phyloP scores from a whole-genome alignment of 2,329 filamentous ascomycete genomes.

The Bipolaris oryzae region DNA sequence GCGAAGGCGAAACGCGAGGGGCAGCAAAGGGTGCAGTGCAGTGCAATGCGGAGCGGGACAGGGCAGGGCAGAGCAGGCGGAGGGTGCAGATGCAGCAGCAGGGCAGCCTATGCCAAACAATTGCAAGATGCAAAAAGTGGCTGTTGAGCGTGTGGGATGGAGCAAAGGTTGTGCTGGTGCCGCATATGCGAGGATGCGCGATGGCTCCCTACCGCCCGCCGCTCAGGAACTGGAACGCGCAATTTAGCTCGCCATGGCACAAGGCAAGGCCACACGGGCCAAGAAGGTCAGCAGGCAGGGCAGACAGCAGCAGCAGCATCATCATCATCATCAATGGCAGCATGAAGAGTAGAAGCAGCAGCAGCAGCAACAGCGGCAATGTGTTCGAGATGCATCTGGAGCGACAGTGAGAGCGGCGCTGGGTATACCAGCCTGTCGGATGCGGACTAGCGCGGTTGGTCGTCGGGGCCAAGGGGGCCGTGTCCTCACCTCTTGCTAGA shows the following conservation, averaged over 20 bases:
- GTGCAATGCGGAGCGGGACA: not conserved
- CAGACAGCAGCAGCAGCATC: not conserved
- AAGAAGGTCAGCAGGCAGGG: not conserved
- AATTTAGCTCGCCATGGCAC: constrained; percentile 16
- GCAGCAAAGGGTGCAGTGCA: not conserved
- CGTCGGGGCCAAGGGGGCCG: constrained; percentile 7
- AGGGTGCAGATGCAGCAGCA: not conserved
- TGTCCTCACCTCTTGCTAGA: constrained; percentile 16
- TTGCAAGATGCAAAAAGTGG: not conserved
- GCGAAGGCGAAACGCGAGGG: not conserved
- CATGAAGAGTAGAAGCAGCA: not conserved
- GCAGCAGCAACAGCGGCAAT: not conserved
- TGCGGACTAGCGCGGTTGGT: constrained; percentile 3
- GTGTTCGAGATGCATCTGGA: not conserved
- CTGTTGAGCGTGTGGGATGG: constrained; percentile 3
- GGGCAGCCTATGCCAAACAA: not conserved
- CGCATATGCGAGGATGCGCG: constrained; percentile 10
- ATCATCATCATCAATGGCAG: not conserved
- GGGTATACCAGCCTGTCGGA: constrained; percentile 1
- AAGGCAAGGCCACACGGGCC: constrained; percentile 14
- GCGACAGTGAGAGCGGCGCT: not conserved
- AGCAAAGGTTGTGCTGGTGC: constrained; percentile 9
- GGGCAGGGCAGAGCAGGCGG: not conserved
- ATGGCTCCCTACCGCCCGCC: constrained; percentile 18
- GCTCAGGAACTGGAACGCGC: constrained; percentile 16